These are phyloP conservation scores for Populus deltoides DNA, from an alignment of 345 rosid genomes.

Conservation along the genomic window DNA sequence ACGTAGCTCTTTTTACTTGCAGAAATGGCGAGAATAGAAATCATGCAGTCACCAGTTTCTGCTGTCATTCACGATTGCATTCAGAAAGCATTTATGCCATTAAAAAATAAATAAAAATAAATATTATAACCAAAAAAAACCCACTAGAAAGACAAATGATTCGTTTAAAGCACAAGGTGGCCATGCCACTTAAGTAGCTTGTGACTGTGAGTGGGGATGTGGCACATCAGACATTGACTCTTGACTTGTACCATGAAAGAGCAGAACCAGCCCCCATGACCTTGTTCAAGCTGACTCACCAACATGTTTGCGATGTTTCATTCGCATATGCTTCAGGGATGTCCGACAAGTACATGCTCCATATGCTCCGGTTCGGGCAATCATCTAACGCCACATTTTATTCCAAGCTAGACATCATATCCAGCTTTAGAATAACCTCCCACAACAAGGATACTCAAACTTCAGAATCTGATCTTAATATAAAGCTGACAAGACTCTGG, in stretches of 20 bases:
- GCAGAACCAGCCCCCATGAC: conserved; percentile 1
- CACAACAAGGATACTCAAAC: background rate
- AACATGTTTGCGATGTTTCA: background rate
- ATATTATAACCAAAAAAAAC: too few species aligned
- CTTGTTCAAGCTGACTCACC: background rate
- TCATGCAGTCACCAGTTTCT: background rate
- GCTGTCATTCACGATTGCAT: background rate
- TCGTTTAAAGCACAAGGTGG: conserved; percentile 23
- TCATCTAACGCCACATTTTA: conserved; percentile 9
- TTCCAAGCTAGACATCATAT: background rate
- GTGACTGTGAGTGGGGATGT: conserved; percentile 10
- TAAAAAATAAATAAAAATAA: background rate
- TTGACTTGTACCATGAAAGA: conserved; percentile 2
- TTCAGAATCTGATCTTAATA: background rate
- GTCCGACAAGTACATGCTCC: background rate
- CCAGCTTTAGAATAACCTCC: background rate
- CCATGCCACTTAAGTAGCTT: conserved; percentile 11
- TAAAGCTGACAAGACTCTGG: background rate
- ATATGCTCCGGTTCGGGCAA: background rate
- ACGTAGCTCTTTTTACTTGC: background rate
- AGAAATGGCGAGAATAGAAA: background rate
- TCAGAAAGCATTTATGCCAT: background rate
- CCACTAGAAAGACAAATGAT: background rate
- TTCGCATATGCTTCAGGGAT: background rate
- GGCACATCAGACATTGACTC: conserved; percentile 22